Conservation (phyloP, 169 alveolate species). For the Plasmodium coatneyi region DNA sequence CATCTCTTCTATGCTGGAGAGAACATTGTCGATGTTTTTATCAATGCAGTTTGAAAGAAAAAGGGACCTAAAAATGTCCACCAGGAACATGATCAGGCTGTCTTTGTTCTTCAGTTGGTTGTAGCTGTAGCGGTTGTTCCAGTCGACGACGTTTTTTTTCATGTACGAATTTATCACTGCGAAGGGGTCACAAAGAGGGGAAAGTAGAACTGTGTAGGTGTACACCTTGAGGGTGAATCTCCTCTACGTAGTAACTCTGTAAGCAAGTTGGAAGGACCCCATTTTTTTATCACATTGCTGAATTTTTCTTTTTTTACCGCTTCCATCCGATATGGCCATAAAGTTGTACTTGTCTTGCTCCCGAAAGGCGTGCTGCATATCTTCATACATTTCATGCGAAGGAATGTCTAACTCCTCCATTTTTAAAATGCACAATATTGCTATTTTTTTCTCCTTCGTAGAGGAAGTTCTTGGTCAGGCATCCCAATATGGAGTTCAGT, state of each 20-base stretch:
- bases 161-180: conserved; percentile 41
- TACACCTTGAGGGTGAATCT: not conserved
- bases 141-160: conserved; percentile 52
- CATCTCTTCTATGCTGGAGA: conserved; percentile 47
- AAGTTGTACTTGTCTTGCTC: conserved; percentile 35
- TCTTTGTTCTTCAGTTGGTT: conserved; percentile 55
- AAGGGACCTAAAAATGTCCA: conserved; percentile 43
- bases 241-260: not conserved
- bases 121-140: conserved; percentile 53
- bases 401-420: conserved; percentile 35
- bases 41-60: conserved; percentile 59
- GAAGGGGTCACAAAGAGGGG: not conserved
- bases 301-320: conserved; percentile 40
- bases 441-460: not conserved
- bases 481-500: not conserved
- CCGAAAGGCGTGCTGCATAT: conserved; percentile 8
- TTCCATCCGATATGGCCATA: conserved; percentile 53
- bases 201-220: not conserved
- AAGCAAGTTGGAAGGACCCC: not conserved
- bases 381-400: conserved; percentile 14
- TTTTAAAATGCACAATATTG: not conserved
- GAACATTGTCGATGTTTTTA: conserved; percentile 48
- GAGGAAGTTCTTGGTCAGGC: not conserved
- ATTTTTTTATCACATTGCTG: conserved; percentile 14
- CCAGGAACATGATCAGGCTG: conserved; percentile 56